Conservation (phyloP, 2,329 filamentous ascomycete species). For the Clathrospora elynae region DNA sequence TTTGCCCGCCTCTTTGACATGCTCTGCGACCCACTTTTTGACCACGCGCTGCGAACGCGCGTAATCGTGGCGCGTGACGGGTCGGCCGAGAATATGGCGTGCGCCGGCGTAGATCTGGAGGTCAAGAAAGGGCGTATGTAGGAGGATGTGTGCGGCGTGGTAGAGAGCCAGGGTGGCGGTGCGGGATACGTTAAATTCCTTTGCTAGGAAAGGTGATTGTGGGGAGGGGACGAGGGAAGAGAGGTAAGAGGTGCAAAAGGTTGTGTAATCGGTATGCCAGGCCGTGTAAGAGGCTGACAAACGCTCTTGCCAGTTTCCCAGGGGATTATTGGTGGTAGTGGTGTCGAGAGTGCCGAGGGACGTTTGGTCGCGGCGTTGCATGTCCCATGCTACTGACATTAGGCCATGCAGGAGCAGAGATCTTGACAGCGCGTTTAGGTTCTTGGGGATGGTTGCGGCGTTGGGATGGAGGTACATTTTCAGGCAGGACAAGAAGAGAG, state of each 20-base stretch:
- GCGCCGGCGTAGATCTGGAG: conserved; percentile 67
- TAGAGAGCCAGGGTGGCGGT: conserved; percentile 62
- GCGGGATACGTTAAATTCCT: conserved; percentile 55
- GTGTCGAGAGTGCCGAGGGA: conserved; percentile 53
- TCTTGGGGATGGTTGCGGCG: conserved; percentile 35
- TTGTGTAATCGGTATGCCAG: conserved; percentile 65
- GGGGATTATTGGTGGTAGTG: conserved; percentile 41
- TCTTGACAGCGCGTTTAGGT: conserved; percentile 59
- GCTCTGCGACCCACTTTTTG: conserved; percentile 56
- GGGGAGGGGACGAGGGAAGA: conserved; percentile 32
- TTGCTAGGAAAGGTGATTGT: conserved; percentile 39
- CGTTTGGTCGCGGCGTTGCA: conserved; percentile 66
- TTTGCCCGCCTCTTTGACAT: conserved; percentile 46
- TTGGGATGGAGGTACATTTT: conserved; percentile 62
- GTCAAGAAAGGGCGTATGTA: conserved; percentile 65
- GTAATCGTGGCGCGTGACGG: conserved; percentile 58
- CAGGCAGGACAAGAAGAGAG: conserved; percentile 58
- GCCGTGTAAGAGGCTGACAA: conserved; percentile 60
- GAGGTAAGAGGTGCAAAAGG: conserved; percentile 52
- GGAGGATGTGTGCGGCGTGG: conserved; percentile 61
- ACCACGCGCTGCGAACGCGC: conserved; percentile 57
- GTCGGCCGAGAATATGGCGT: conserved; percentile 62
- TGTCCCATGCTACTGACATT: conserved; percentile 67
- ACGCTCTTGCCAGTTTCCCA: conserved; percentile 58
- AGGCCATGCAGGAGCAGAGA: conserved; percentile 64